Percentiles rank a stretch among this genome's conserved stretches.
phyloP scores from a whole-genome alignment of 768 basidiomycete species.

The Jaapia argillacea region DNA sequence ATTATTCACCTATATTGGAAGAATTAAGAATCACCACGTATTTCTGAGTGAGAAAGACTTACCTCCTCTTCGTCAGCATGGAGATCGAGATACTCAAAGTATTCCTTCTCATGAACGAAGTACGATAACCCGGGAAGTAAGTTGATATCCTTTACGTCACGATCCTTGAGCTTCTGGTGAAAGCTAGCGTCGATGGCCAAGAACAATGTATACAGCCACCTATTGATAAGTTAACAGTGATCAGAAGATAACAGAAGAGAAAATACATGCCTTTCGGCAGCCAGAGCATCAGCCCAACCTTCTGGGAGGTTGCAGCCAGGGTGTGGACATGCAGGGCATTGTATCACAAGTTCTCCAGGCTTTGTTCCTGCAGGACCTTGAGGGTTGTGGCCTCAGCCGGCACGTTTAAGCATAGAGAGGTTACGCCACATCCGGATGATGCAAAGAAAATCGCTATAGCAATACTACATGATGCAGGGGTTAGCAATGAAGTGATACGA shows the following conservation, averaged over 20 bases:
- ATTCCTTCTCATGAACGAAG: conserved; percentile 6
- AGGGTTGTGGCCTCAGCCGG: conserved; percentile 4
- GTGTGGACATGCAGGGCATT: conserved; percentile 7
- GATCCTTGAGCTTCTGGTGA: conserved; percentile 16
- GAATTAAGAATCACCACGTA: too few relatives aligned
- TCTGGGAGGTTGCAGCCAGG: conserved; percentile 5
- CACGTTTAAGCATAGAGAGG: background rate
- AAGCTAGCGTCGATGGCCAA: conserved; percentile 24
- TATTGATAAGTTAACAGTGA: too few relatives aligned
- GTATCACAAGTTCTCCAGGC: conserved; percentile 1
- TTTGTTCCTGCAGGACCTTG: conserved; percentile 1
- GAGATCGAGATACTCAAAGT: background rate
- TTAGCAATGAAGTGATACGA: background rate
- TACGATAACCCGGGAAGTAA: conserved; percentile 9
- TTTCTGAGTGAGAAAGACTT: too few relatives aligned
- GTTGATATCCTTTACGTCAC: conserved; percentile 4
- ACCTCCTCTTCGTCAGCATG: conserved; percentile 6
- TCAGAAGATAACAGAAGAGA: too few relatives aligned
- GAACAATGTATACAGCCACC: conserved; percentile 19
- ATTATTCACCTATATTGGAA: conserved; percentile 11
- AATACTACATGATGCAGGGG: background rate
- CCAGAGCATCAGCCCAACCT: background rate
- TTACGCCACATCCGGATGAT: background rate
- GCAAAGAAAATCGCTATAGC: conserved; percentile 2
- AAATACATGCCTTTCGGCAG: background rate